A percentile compares a stretch with the other conserved stretches of the same genome.
Conservation (phyloP, 1,284 basidiomycete species). For the Sphagnurus paluster region DNA sequence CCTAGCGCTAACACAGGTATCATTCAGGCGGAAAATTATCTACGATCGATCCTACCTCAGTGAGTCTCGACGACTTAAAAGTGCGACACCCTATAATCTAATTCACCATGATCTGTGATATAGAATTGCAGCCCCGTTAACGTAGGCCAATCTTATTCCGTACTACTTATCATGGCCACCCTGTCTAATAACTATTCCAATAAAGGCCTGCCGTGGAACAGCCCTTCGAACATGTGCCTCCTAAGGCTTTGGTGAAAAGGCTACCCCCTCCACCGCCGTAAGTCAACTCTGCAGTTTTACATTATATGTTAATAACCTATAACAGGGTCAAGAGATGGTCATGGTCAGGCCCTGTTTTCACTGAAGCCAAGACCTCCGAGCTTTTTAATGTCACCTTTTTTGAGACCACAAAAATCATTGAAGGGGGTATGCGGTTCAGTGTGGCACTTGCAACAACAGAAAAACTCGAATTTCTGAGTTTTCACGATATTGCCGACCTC, state of each 20-base stretch:
- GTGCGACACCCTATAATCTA: neutral
- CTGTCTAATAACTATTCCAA: neutral
- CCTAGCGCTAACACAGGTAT: conserved; percentile 12
- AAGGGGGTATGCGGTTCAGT: conserved; percentile 49
- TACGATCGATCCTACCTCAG: conserved; percentile 36
- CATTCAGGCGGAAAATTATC: conserved; percentile 35
- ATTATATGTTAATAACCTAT: conserved; percentile 1
- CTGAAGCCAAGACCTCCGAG: conserved; percentile 34
- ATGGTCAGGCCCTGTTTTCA: conserved; percentile 48
- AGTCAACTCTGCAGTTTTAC: conserved; percentile 9
- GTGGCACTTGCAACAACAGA: conserved; percentile 40
- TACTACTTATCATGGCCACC: neutral
- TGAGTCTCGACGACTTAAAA: conserved; percentile 23
- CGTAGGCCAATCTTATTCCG: conserved; percentile 18
- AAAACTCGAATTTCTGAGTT: conserved; percentile 43
- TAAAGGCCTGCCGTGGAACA: conserved; percentile 23
- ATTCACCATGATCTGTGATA: neutral
- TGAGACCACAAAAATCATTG: conserved; percentile 40
- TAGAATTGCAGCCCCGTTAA: conserved; percentile 37
- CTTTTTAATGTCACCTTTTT: conserved; percentile 50
- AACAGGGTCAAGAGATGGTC: conserved; percentile 44
- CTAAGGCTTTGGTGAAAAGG: conserved; percentile 11
- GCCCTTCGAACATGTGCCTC: conserved; percentile 18
- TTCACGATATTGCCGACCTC: conserved; percentile 49
- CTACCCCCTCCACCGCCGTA: conserved; percentile 6